Percentiles rank a stretch among this genome's conserved stretches.
phyloP scores from a whole-genome alignment of 163 green algal species.

The Volvox carteri region DNA sequence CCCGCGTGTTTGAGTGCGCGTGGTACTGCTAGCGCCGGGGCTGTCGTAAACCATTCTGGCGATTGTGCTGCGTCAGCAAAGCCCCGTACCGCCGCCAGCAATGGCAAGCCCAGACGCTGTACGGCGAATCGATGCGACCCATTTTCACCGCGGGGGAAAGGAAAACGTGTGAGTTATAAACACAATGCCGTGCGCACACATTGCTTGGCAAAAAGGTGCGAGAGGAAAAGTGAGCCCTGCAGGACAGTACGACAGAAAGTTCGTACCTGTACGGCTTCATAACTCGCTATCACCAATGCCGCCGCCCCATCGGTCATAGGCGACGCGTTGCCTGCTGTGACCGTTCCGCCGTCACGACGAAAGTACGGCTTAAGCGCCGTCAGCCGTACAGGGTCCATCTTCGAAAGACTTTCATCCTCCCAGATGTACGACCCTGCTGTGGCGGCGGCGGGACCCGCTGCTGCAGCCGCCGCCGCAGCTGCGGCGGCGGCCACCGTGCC shows the following conservation, averaged over 20 bases:
- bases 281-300: constrained; percentile 82
- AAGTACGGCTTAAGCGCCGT: constrained; percentile 85
- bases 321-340: constrained; percentile 92
- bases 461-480: constrained; percentile 18
- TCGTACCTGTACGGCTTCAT: constrained; percentile 38
- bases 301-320: constrained; percentile 89
- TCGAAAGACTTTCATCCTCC: constrained; percentile 78
- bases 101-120: constrained; percentile 59
- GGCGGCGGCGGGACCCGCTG: not conserved
- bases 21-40: constrained; percentile 79
- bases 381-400: constrained; percentile 86
- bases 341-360: constrained; percentile 69
- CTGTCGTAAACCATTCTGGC: constrained; percentile 87
- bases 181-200: not conserved
- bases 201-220: not conserved
- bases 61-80: constrained; percentile 86
- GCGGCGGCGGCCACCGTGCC: not conserved
- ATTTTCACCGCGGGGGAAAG: not conserved
- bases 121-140: not conserved
- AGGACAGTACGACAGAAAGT: no score
- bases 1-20: constrained; percentile 63
- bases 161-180: not conserved
- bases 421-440: constrained; percentile 3
- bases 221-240: not conserved
- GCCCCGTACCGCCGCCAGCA: constrained; percentile 80